Conservation (phyloP, 2,329 filamentous ascomycete genomes). For the Fusarium torulosum region DNA sequence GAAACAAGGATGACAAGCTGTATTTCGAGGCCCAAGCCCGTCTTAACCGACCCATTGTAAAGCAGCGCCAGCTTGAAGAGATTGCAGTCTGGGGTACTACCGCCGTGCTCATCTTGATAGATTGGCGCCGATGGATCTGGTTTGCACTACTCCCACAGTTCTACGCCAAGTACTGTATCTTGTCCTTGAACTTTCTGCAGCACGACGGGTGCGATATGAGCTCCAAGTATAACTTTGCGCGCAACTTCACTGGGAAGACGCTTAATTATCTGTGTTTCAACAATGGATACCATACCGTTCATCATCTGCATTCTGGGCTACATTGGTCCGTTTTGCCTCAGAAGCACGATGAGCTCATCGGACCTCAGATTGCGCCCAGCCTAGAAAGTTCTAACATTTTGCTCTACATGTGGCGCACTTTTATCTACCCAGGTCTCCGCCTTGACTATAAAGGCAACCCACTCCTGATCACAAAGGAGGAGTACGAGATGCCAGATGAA, state of each 20-base stretch:
- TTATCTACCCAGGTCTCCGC: slow-evolving; percentile 16
- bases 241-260: slow-evolving; percentile 14
- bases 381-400: slow-evolving; percentile 9
- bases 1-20: slow-evolving; percentile 24
- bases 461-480: slow-evolving; percentile 15
- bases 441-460: slow-evolving; percentile 18
- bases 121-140: slow-evolving; percentile 31
- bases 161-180: slow-evolving; percentile 26
- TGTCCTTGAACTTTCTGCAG: slow-evolving; percentile 22
- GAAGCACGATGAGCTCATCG: slow-evolving; percentile 21
- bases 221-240: slow-evolving; percentile 29
- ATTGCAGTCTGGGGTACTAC: slow-evolving; percentile 23
- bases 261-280: slow-evolving; percentile 25
- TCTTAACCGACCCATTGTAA: slow-evolving; percentile 22
- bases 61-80: slow-evolving; percentile 16
- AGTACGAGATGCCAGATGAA: slow-evolving; percentile 25
- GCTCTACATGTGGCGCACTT: slow-evolving; percentile 18
- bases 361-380: not conserved
- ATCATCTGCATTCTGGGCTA: slow-evolving; percentile 17
- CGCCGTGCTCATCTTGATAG: slow-evolving; percentile 1
- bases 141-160: slow-evolving; percentile 19
- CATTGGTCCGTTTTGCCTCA: slow-evolving; percentile 22
- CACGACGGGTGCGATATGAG: slow-evolving; percentile 29
- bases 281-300: slow-evolving; percentile 27
- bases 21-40: slow-evolving; percentile 24